Base-by-base conservation (phyloP, 768 basidiomycete genomes). In the Boletellus sp. region DNA sequence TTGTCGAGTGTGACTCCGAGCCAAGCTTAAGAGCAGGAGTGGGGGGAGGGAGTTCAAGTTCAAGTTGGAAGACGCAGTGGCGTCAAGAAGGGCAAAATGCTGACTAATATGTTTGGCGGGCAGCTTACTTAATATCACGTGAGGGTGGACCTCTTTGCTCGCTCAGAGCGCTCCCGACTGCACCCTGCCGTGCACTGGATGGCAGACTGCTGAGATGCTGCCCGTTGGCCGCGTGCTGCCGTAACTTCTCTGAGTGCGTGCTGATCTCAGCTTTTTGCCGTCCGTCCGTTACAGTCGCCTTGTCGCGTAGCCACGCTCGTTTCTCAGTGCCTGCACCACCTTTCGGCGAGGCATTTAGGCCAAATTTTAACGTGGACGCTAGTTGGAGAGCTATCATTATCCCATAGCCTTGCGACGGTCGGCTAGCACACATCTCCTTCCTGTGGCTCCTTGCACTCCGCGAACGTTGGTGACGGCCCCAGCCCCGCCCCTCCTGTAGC, bases 111-210 rank as follows among this genome's bases (percentile, higher is more conserved):
- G 23, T 17, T 23, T 7, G 22, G 13, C n/a, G n/a, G n/a, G n/a
- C n/a, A n/a, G 11, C 47, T 53, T 50, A 53, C 52, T 31, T 54
- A 49, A 59, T 51, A 58, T 53, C 53, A 54, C 54, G 55, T 56
- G 60, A 46, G 63, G 65, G 65, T 65, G 65, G 67, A 62, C 64
- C 64, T 23, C 39, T 19, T 44, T 12, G 20, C 35, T 23, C 15
- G 23, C n/a, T n/a, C n/a, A n/a, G n/a, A n/a, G n/a, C n/a, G n/a
- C 23, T 15, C 44, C 43, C 38, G 47, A 41, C 28, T 28, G 45
- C 31, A 43, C 42, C 40, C 41, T 42, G 28, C n/a, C n/a, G 36
- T 45, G 28, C 24, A 12, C n/a, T 39, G 19, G 36, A 51, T 45
- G 24, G 26, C 17, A 6, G 17, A 28, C 34, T n/a, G 26, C 12